phyloP scores from a whole-genome alignment of 371 early-diverging fungal genomes.

The Mortierella sp. region DNA sequence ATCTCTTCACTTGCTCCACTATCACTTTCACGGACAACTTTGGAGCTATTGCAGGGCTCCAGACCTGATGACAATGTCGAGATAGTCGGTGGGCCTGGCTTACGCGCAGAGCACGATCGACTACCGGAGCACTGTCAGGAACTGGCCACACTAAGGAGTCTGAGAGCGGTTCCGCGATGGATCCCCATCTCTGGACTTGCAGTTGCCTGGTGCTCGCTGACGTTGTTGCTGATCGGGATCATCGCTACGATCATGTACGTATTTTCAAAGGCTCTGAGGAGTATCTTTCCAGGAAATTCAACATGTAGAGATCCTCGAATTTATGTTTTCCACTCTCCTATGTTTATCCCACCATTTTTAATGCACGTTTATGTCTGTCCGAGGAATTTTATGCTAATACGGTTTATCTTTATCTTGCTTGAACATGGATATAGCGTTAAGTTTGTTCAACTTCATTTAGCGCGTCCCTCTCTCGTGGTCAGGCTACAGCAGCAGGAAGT shows the following conservation, averaged over 20 bases:
- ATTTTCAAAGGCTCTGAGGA: no score
- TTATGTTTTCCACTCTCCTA: no score
- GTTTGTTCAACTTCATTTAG: constrained; percentile 14
- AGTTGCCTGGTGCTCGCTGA: constrained; percentile 17
- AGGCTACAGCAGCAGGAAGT: no score
- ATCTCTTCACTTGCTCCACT: neutral
- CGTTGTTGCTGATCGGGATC: constrained; percentile 20
- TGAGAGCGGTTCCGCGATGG: constrained; percentile 26
- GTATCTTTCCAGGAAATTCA: no score
- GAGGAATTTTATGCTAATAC: neutral
- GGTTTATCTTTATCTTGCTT: no score
- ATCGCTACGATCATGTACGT: constrained; percentile 28
- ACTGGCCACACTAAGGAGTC: neutral
- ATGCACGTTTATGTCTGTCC: no score
- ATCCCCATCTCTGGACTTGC: constrained; percentile 11
- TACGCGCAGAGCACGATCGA: neutral
- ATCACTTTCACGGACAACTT: neutral
- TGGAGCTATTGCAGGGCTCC: constrained; percentile 3
- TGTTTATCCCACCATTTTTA: no score
- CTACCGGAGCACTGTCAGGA: neutral
- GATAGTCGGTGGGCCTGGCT: neutral
- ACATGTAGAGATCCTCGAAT: no score
- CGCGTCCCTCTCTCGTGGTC: no score
- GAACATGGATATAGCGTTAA: constrained; percentile 20
- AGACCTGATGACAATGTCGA: neutral